Conservation (phyloP, 768 basidiomycete genomes). For the Tulasnella sp. region DNA sequence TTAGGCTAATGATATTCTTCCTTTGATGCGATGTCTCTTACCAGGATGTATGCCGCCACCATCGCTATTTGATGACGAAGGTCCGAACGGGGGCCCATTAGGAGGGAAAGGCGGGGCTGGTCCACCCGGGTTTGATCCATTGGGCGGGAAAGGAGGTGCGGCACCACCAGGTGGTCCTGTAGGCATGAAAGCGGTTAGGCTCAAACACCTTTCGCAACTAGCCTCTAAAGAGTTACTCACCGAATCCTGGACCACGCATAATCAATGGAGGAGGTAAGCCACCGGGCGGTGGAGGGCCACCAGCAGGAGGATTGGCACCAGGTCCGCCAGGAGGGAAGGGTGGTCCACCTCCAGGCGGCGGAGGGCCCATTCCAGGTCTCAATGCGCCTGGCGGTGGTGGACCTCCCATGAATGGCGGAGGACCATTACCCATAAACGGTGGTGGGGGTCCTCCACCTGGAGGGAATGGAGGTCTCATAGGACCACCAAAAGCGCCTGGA, state of each 20-base stretch:
- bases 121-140: slow-evolving; percentile 32
- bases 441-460: slow-evolving; percentile 33
- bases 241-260: slow-evolving; percentile 21
- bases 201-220: slow-evolving; percentile 15
- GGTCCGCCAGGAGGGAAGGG: slow-evolving; percentile 59
- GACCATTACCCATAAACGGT: slow-evolving; percentile 21
- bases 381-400: not conserved
- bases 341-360: slow-evolving; percentile 43
- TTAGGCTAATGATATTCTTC: not conserved
- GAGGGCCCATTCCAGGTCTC: slow-evolving; percentile 31
- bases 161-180: slow-evolving; percentile 25
- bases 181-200: slow-evolving; percentile 41
- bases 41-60: slow-evolving; percentile 78
- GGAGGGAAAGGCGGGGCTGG: slow-evolving; percentile 32
- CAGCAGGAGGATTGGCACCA: slow-evolving; percentile 13
- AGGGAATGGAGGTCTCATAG: slow-evolving; percentile 58
- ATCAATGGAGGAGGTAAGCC: slow-evolving; percentile 33
- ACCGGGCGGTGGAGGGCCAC: slow-evolving; percentile 4
- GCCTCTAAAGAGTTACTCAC: slow-evolving; percentile 18
- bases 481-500: slow-evolving; percentile 29
- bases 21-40: slow-evolving; percentile 9
- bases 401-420: slow-evolving; percentile 4
- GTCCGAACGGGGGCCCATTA: slow-evolving; percentile 24
- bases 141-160: slow-evolving; percentile 19
- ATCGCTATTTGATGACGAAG: slow-evolving; percentile 26